phyloP scores from a whole-genome alignment of 192 early-diverging fungal genomes.

The Gaertneriomyces semiglobifer region DNA sequence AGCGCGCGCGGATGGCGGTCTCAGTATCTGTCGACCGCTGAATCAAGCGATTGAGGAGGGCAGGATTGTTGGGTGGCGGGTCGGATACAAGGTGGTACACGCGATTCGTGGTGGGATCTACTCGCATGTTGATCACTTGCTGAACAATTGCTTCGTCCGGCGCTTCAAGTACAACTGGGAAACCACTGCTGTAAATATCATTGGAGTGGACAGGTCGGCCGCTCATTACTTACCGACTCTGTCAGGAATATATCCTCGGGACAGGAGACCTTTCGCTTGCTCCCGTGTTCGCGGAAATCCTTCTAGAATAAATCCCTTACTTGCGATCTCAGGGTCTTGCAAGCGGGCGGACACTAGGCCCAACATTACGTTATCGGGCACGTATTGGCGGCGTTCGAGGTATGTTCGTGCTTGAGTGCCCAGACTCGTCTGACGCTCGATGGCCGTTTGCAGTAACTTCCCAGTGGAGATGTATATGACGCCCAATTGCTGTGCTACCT shows the following conservation, averaged over 20 bases:
- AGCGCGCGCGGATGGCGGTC: constrained; percentile 16
- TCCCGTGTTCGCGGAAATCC: constrained; percentile 52
- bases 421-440: constrained; percentile 43
- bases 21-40: constrained; percentile 32
- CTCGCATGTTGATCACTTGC: constrained; percentile 21
- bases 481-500: constrained; percentile 33
- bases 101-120: constrained; percentile 45
- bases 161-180: constrained; percentile 36
- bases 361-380: constrained; percentile 51
- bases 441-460: constrained; percentile 36
- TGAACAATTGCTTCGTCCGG: constrained; percentile 42
- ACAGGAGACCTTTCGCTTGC: constrained; percentile 44
- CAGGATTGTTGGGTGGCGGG: constrained; percentile 36
- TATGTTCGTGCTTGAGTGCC: constrained; percentile 48
- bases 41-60: constrained; percentile 36
- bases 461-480: constrained; percentile 43
- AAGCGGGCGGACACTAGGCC: constrained; percentile 43
- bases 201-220: background rate
- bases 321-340: constrained; percentile 43
- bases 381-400: constrained; percentile 50
- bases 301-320: constrained; percentile 45
- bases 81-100: constrained; percentile 34
- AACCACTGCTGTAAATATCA: background rate
- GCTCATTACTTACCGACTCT: constrained; percentile 35
- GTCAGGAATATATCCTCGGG: constrained; percentile 34